A percentile compares a stretch with the other conserved stretches of the same genome.
These are phyloP conservation scores for Luffa aegyptiaca DNA, from an alignment of 306 rosid species.

Conservation along the genomic window DNA sequence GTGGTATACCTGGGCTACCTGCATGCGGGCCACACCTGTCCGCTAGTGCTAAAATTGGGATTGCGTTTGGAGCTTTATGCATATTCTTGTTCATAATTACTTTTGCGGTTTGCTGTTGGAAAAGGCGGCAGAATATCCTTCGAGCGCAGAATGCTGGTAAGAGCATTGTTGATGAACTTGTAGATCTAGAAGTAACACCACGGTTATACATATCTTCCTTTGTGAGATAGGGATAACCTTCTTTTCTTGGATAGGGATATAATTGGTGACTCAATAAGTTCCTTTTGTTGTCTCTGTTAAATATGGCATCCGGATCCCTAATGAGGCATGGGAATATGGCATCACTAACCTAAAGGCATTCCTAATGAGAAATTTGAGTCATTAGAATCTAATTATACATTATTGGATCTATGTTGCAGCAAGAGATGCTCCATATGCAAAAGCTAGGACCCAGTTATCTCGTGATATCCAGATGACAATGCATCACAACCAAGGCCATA, in stretches of 20 bases:
- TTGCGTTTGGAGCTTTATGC: slow-evolving; percentile 49
- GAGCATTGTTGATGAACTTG: background rate
- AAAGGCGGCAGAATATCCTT: slow-evolving; percentile 74
- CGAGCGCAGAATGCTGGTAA: slow-evolving; percentile 75
- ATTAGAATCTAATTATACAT: background rate
- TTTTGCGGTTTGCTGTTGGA: slow-evolving; percentile 76
- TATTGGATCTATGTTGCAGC: slow-evolving; percentile 31
- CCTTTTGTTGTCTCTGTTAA: background rate
- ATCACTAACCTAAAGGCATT: background rate
- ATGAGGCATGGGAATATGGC: background rate
- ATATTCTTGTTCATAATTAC: slow-evolving; percentile 36
- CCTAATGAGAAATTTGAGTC: background rate
- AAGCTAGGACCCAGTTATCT: slow-evolving; percentile 70
- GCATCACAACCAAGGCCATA: slow-evolving; percentile 56
- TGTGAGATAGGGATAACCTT: background rate
- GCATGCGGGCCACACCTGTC: slow-evolving; percentile 71
- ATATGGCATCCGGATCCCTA: background rate
- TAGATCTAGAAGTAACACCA: background rate
- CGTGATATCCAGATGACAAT: slow-evolving; percentile 79
- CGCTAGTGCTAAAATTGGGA: slow-evolving; percentile 61
- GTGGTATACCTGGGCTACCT: slow-evolving; percentile 87
- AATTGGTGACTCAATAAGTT: background rate
- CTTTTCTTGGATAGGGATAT: background rate
- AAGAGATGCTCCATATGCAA: slow-evolving; percentile 92
- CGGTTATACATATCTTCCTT: background rate